Base-by-base conservation (phyloP, 495 filamentous ascomycete species). In the Cercophora scortea region DNA sequence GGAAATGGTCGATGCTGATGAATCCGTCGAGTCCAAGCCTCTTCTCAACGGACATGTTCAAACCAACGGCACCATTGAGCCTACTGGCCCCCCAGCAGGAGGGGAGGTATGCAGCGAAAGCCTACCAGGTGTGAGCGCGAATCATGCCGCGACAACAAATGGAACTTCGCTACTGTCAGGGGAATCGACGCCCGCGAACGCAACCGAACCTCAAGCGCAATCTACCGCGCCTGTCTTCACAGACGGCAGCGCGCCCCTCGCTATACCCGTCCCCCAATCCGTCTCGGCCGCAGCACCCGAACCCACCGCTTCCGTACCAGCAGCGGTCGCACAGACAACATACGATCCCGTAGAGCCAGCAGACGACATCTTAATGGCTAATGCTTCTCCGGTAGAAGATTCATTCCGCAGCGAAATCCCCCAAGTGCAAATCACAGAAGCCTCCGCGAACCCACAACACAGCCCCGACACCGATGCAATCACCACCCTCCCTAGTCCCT, bases 311-410 rank as follows among this genome's bases (percentile, higher is more conserved):
- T 25, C 25, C 25, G 5, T 25, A 5, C 25, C 25, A 5, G 25
- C 25, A 25, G 5, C 2, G 25, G 25, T 25, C 25, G 25, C 2
- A 25, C 25, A 25, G 25, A 25, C 25, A 25, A 25, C 2, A 25
- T 7, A 38, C 36, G 13, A 11, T 3, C 36, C 17, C 10, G 51
- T 72, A 45, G 76, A 80, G 35, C 54, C 62, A 40, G 68, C 72
- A 45, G 73, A 77, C 49, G 78, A 77, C 34, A 66, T 75, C 12
- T 55, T 73, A 18, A 74, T 79, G 54, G 62, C 69, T 6, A 75
- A 78, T 57, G 68, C 60, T 8, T 64, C 66, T 41, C 36, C 44
- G 15, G 13, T 32, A 60, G 6, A 41, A 34, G 51, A 47, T 41
- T 8, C 38, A 19, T 32, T 34, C 6, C 19, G 16, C 35, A 39